Base-by-base conservation (phyloP, 768 basidiomycete species). In the Mycena galopus region DNA sequence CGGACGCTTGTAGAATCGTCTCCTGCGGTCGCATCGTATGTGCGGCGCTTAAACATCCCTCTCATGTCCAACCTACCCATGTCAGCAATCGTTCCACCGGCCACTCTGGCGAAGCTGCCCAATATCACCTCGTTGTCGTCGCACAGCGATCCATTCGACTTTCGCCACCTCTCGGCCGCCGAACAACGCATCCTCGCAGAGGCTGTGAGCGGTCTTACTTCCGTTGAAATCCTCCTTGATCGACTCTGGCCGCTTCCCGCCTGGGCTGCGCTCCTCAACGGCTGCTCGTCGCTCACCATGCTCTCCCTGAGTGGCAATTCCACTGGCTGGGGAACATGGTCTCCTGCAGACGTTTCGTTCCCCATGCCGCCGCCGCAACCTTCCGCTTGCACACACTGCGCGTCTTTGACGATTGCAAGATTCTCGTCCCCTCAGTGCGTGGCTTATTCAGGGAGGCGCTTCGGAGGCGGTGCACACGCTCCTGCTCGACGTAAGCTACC, bases 221-320 rank as follows among this genome's bases (percentile, higher is more conserved):
- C 59, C 8, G 62, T 75, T 11, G 27, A 68, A 7, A 27, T 72
- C 33, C 10, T 67, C 44, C 53, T 65, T 32, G 51, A 71, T 47
- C 65, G 59, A n/a, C 39, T 72, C 42, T 72, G 70, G 66, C 21
- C 62, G 19, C 61, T 75, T n/a, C 66, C 66, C 21, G 50, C 53
- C 10, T 75, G 73, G 73, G 69, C 73, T 6, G 30, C 62, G 42
- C 50, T 75, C 30, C 73, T 75, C 16, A 65, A 75, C 51, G 44
- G 39, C 17, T 75, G 73, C 33, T n/a, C 59, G 21, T 30, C 23
- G 17, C 67, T 75, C n/a, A 21, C 39, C 7, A 35, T 29, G 23
- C 62, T 75, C 11, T 30, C 17, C 12, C 30, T 74, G 7, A 30
- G 53, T 14, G 67, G 51, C 17, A 59, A 65, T 9, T 27, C 67